Conservation (phyloP, 768 basidiomycete species). For the Russula vinacea region DNA sequence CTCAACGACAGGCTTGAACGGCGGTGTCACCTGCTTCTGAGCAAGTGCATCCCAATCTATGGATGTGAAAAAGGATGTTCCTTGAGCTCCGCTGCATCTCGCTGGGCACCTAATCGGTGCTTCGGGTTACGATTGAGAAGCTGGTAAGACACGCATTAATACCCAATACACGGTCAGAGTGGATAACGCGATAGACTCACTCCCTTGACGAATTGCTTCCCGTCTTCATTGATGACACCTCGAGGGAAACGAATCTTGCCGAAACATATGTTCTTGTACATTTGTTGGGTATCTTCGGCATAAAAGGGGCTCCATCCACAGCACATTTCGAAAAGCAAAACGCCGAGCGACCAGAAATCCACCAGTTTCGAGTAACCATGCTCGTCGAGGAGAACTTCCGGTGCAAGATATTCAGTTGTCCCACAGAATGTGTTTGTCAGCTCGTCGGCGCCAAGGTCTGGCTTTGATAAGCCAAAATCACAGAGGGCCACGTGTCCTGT, state of each 20-base stretch:
- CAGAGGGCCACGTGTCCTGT: conserved; percentile 98
- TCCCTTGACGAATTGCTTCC: conserved; percentile 98
- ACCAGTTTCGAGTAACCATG: conserved; percentile 98
- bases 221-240: conserved; percentile 94
- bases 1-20: conserved; percentile 97
- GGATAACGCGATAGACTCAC: conserved; percentile 48
- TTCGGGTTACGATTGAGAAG: conserved; percentile 98
- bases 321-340: conserved; percentile 98
- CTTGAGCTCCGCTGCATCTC: conserved; percentile 91
- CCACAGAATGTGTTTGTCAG: conserved; percentile 99
- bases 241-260: conserved; percentile 98
- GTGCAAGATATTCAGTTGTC: conserved; percentile 97
- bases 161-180: neutral
- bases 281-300: conserved; percentile 98
- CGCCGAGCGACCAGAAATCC: conserved; percentile 97
- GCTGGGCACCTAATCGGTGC: conserved; percentile 86
- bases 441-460: conserved; percentile 88
- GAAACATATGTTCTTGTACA: conserved; percentile 99
- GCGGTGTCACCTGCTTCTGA: conserved; percentile 87
- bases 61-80: conserved; percentile 86
- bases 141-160: conserved; percentile 41
- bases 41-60: conserved; percentile 92
- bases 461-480: conserved; percentile 97
- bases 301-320: conserved; percentile 99
- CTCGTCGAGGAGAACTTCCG: conserved; percentile 97